Evolutionary conservation across 2,329 filamentous ascomycete species (phyloP).

Genomic region (Talaromyces albobiverticillius): DNA sequence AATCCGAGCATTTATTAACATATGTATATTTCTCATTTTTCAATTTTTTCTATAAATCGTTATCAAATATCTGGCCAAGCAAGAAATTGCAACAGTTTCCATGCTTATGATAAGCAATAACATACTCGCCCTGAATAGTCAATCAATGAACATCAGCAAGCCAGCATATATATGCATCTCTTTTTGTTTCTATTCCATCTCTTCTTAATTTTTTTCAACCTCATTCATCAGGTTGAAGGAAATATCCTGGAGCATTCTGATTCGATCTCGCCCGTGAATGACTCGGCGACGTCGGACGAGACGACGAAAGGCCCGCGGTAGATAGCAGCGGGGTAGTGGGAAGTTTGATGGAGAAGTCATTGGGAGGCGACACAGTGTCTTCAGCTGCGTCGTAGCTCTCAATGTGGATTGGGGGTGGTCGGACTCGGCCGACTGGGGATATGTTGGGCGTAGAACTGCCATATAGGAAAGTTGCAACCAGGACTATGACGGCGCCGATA

Average conservation of each 20-base stretch:
- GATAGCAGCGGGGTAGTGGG: constrained; percentile 47
- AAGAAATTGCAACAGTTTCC: neutral
- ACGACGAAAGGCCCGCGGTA: constrained; percentile 49
- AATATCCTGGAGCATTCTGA: constrained; percentile 37
- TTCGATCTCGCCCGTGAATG: constrained; percentile 41
- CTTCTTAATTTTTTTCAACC: neutral
- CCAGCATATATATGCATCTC: neutral
- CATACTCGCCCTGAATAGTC: neutral
- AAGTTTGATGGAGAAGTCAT: constrained; percentile 47
- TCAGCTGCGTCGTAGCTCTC: constrained; percentile 74
- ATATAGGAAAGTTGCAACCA: constrained; percentile 83
- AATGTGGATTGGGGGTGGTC: constrained; percentile 53
- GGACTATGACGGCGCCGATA: constrained; percentile 72
- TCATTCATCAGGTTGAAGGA: constrained; percentile 30
- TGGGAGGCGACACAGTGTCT: constrained; percentile 40
- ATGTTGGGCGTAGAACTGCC: constrained; percentile 50
- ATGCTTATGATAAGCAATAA: neutral
- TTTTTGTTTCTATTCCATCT: neutral
- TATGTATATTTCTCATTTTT: neutral
- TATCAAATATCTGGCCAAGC: neutral
- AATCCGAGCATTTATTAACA: neutral
- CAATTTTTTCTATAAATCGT: neutral
- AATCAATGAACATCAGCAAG: neutral
- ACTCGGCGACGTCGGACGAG: constrained; percentile 51
- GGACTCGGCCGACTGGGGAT: constrained; percentile 44